Conservation (phyloP, 164 flowering plant genomes). For the Aristolochia californica region DNA sequence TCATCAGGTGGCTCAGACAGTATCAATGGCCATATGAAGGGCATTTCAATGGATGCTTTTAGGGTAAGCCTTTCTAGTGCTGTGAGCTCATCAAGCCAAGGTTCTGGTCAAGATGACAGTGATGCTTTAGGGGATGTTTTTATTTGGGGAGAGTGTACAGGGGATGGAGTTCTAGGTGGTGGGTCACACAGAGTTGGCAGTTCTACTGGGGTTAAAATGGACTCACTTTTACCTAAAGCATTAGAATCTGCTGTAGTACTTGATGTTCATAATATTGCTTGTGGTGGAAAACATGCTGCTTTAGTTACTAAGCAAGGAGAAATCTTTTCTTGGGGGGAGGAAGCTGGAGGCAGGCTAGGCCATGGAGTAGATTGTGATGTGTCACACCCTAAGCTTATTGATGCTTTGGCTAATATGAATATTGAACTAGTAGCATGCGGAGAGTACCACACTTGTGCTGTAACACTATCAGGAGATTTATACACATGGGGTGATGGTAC, state of each 20-base stretch:
- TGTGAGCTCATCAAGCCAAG: conserved; percentile 97
- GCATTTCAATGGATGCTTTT: conserved; percentile 70
- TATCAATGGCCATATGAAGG: conserved; percentile 66
- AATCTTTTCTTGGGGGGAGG: conserved; percentile 97
- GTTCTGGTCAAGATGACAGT: conserved; percentile 98
- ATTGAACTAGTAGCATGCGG: conserved; percentile 96
- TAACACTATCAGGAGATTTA: conserved; percentile 93
- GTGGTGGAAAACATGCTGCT: conserved; percentile 91
- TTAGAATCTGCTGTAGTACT: conserved; percentile 93
- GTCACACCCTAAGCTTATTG: conserved; percentile 87
- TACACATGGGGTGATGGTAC: conserved; percentile 98
- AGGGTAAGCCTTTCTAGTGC: conserved; percentile 97
- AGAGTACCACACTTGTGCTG: conserved; percentile 92
- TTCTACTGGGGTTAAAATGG: conserved; percentile 51
- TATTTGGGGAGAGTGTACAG: conserved; percentile 95
- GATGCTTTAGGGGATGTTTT: conserved; percentile 97
- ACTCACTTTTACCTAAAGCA: conserved; percentile 77
- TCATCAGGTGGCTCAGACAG: conserved; percentile 93
- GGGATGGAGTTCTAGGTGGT: conserved; percentile 86
- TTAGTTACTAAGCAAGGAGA: conserved; percentile 96
- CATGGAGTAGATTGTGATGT: conserved; percentile 98
- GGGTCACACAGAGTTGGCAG: conserved; percentile 56
- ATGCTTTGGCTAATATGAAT: conserved; percentile 62
- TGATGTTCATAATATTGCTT: conserved; percentile 95
- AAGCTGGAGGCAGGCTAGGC: conserved; percentile 94